These are phyloP conservation scores for Moringa oleifera DNA, from an alignment of 345 rosid genomes.

Conservation along the genomic window DNA sequence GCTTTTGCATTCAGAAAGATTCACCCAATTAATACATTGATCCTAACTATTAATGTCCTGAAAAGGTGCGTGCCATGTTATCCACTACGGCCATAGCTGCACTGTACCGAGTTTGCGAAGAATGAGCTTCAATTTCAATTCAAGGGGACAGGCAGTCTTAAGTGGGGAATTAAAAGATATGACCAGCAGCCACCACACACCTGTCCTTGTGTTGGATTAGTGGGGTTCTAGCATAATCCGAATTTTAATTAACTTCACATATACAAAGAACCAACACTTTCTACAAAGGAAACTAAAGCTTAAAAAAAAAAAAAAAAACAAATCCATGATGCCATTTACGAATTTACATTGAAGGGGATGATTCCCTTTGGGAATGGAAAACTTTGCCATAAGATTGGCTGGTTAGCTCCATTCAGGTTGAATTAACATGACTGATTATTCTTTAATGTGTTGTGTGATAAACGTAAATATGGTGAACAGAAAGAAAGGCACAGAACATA, in stretches of 20 bases:
- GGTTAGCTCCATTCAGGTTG: not conserved
- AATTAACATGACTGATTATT: constrained; percentile 9
- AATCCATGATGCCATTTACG: not conserved
- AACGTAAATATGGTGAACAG: not conserved
- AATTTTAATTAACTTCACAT: not conserved
- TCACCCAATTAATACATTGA: too few species aligned
- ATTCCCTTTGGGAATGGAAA: not conserved
- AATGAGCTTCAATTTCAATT: not conserved
- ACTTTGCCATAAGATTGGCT: constrained; percentile 3
- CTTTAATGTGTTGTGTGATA: not conserved
- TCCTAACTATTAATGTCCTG: too few species aligned
- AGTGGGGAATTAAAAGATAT: constrained; percentile 13
- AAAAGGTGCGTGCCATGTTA: too few species aligned
- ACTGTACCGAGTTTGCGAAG: too few species aligned
- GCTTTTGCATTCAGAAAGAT: too few species aligned
- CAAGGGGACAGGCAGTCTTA: constrained; percentile 9
- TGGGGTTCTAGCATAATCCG: constrained; percentile 14
- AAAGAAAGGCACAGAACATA: constrained; percentile 5
- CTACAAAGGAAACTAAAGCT: too few species aligned
- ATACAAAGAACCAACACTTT: not conserved
- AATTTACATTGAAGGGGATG: constrained; percentile 8
- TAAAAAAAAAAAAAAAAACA: not conserved
- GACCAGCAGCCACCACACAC: constrained; percentile 11
- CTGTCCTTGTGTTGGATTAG: constrained; percentile 17
- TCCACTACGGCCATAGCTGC: too few species aligned